Evolutionary conservation across 805 yeast species (phyloP).

Genomic region (Kuraishia floccosa): DNA sequence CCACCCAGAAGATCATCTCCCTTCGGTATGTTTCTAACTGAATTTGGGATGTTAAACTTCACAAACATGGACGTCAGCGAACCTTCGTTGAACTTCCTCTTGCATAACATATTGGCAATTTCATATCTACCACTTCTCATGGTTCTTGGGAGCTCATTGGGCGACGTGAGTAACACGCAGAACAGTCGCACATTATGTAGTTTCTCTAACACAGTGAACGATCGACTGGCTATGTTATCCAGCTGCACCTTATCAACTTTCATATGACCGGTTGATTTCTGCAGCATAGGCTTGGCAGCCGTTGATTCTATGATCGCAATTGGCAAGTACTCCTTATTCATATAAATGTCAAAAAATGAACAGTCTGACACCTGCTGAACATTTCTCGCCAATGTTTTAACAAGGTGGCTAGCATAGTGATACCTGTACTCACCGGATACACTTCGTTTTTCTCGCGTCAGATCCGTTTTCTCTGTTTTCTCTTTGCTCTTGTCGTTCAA

Average conservation of each 20-base stretch:
- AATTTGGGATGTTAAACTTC: slow-evolving; percentile 59
- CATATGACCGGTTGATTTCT: not conserved
- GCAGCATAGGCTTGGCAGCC: slow-evolving; percentile 7
- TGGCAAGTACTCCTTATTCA: slow-evolving; percentile 73
- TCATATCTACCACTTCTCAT: slow-evolving; percentile 80
- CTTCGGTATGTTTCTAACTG: slow-evolving; percentile 55
- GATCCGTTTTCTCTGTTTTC: not conserved
- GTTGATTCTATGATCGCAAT: slow-evolving; percentile 68
- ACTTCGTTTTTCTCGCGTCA: too few relatives aligned
- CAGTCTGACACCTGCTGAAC: slow-evolving; percentile 81
- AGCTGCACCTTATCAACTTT: slow-evolving; percentile 24
- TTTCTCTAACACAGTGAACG: slow-evolving; percentile 33
- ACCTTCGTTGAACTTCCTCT: slow-evolving; percentile 68
- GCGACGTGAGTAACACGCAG: slow-evolving; percentile 72
- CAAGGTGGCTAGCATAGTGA: slow-evolving; percentile 80
- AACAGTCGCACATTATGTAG: slow-evolving; percentile 69
- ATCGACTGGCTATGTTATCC: slow-evolving; percentile 35
- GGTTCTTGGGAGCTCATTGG: slow-evolving; percentile 76
- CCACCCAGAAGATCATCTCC: slow-evolving; percentile 76
- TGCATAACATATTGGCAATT: slow-evolving; percentile 83
- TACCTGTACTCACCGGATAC: slow-evolving; percentile 33
- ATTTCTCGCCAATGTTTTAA: slow-evolving; percentile 72
- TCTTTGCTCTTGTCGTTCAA: slow-evolving; percentile 2
- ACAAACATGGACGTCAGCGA: slow-evolving; percentile 69
- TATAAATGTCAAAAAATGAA: slow-evolving; percentile 76